A percentile compares a stretch with the other conserved stretches of the same genome.
Evolutionary conservation across 2,329 filamentous ascomycete genomes (phyloP).

Genomic region (Microdochium bolleyi): DNA sequence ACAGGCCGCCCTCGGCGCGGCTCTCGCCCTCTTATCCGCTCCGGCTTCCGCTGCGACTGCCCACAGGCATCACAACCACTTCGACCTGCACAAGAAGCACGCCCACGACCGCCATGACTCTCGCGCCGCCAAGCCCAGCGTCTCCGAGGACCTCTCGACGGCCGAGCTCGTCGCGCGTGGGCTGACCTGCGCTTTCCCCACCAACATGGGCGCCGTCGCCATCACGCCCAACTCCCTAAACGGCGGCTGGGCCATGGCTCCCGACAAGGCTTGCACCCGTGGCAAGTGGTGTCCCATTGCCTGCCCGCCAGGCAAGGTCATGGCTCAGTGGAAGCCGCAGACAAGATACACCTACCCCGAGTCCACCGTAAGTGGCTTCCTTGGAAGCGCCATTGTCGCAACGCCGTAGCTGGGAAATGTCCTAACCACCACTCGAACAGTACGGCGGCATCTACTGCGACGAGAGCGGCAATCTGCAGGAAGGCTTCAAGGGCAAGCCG

Average conservation of each 20-base stretch:
- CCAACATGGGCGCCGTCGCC: conserved; percentile 56
- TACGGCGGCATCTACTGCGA: conserved; percentile 71
- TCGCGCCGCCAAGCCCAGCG: background rate
- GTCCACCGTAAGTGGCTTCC: conserved; percentile 55
- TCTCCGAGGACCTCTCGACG: background rate
- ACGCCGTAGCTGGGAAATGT: background rate
- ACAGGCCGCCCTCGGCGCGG: conserved; percentile 40
- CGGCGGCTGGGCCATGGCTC: conserved; percentile 73
- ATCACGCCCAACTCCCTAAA: conserved; percentile 59
- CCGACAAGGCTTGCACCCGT: conserved; percentile 59
- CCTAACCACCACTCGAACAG: conserved; percentile 28
- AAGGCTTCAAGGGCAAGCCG: conserved; percentile 59
- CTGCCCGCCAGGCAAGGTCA: conserved; percentile 67
- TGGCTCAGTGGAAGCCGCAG: conserved; percentile 69
- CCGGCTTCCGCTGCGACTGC: conserved; percentile 26
- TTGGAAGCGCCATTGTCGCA: too few relatives aligned
- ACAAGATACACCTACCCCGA: conserved; percentile 62
- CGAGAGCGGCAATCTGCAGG: conserved; percentile 52
- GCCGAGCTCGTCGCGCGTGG: conserved; percentile 42
- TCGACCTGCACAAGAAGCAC: conserved; percentile 25
- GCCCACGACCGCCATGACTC: conserved; percentile 21
- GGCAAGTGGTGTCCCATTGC: conserved; percentile 70
- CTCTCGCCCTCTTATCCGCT: conserved; percentile 35
- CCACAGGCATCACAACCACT: conserved; percentile 19
- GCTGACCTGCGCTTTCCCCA: conserved; percentile 55